Evolutionary conservation across 495 filamentous ascomycete species (phyloP).

Genomic region (Daldinia decipiens): DNA sequence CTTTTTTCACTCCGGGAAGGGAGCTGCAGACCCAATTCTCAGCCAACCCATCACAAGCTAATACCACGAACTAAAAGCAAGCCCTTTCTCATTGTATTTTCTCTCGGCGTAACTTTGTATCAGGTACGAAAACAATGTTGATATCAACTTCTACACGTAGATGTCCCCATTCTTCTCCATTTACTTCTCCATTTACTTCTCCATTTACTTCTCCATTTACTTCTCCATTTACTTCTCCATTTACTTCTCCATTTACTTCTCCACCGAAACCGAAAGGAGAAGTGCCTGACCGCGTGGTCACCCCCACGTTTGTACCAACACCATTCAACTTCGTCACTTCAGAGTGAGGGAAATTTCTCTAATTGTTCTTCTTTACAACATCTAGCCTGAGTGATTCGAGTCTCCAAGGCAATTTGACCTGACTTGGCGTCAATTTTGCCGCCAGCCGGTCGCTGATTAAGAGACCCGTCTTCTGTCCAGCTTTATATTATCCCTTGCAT

Average conservation of each 20-base stretch:
- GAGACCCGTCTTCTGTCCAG: constrained; percentile 12
- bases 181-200: constrained; percentile 32
- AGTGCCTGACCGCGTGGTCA: constrained; percentile 26
- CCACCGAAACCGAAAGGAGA: constrained; percentile 34
- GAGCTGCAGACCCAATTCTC: constrained; percentile 31
- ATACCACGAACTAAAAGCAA: constrained; percentile 23
- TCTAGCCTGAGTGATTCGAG: constrained; percentile 4
- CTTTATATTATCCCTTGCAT: constrained; percentile 1
- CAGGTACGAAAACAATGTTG: constrained; percentile 29
- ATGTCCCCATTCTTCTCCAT: constrained; percentile 30
- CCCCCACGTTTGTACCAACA: constrained; percentile 4
- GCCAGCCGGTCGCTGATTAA: constrained; percentile 20
- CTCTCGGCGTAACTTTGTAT: constrained; percentile 37
- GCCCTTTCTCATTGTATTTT: constrained; percentile 26
- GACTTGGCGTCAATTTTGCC: constrained; percentile 21
- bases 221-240: constrained; percentile 40
- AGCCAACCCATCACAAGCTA: constrained; percentile 27
- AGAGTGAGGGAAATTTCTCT: constrained; percentile 32
- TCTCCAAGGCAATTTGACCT: constrained; percentile 21
- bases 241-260: constrained; percentile 32
- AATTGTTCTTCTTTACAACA: constrained; percentile 10
- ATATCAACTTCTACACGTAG: constrained; percentile 37
- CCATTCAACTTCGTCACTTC: constrained; percentile 17
- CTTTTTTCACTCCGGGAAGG: constrained; percentile 28
- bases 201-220: constrained; percentile 33